Evolutionary conservation across 2,329 filamentous ascomycete genomes (phyloP).

Genomic region (Hypoxylon sp.): DNA sequence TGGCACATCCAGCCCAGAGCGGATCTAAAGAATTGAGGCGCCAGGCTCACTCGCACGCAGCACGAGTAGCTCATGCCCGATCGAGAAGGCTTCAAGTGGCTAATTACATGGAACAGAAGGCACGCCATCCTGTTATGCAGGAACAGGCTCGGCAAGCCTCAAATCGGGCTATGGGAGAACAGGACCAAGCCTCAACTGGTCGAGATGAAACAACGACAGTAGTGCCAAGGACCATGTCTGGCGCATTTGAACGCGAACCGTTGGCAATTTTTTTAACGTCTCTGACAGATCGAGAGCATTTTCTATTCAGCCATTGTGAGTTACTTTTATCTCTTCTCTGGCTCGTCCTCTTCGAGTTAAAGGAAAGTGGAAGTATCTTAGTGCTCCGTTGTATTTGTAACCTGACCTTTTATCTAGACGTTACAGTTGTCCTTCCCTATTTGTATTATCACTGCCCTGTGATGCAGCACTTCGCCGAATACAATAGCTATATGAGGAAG

Average conservation of each 20-base stretch:
- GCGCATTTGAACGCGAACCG: neutral
- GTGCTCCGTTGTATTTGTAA: neutral
- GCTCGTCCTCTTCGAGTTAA: neutral
- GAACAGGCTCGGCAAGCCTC: neutral
- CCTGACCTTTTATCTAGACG: neutral
- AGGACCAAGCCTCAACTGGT: neutral
- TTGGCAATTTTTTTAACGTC: neutral
- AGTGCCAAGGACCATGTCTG: neutral
- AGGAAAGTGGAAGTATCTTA: neutral
- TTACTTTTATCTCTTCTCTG: neutral
- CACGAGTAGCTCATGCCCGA: neutral
- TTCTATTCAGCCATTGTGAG: neutral
- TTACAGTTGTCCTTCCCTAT: neutral
- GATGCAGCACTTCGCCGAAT: neutral
- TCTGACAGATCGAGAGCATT: neutral
- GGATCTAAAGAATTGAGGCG: neutral
- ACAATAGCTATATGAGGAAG: neutral
- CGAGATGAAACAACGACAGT: neutral
- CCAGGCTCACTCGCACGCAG: neutral
- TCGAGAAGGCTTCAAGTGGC: neutral
- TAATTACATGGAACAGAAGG: neutral
- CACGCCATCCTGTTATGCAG: neutral
- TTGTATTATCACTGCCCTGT: neutral
- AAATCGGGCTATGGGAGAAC: neutral
- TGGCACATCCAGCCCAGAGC: neutral